Conservation (phyloP, 2,329 filamentous ascomycete species). For the Colletotrichum theobromicola region DNA sequence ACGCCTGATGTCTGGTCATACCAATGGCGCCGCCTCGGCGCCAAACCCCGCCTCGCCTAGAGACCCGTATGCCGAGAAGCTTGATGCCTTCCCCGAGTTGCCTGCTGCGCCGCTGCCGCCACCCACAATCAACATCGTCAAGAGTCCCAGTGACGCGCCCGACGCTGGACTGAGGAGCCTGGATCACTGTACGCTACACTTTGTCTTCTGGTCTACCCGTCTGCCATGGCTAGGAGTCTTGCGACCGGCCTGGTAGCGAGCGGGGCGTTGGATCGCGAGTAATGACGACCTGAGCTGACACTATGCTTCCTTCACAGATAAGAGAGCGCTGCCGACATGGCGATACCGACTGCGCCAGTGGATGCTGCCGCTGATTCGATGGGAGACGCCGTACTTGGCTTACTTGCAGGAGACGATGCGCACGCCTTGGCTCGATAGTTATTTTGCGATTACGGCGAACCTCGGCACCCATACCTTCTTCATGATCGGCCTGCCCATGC, state of each 20-base stretch:
- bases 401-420: slow-evolving; percentile 82
- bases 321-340: slow-evolving; percentile 83
- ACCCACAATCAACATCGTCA: slow-evolving; percentile 4
- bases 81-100: neutral
- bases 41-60: slow-evolving; percentile 3
- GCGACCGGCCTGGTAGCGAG: neutral
- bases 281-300: slow-evolving; percentile 11
- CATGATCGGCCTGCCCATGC: slow-evolving; percentile 91
- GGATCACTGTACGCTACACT: slow-evolving; percentile 71
- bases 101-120: slow-evolving; percentile 3
- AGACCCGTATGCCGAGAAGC: neutral
- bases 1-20: slow-evolving; percentile 35
- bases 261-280: neutral
- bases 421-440: slow-evolving; percentile 86
- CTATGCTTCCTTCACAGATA: slow-evolving; percentile 61
- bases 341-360: slow-evolving; percentile 83
- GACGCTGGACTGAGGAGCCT: slow-evolving; percentile 83
- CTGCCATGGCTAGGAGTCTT: neutral
- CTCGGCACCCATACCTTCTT: slow-evolving; percentile 98
- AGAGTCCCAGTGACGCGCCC: slow-evolving; percentile 11
- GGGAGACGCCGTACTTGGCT: slow-evolving; percentile 94
- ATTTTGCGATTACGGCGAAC: slow-evolving; percentile 96
- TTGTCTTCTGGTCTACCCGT: neutral
- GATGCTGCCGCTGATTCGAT: slow-evolving; percentile 85
- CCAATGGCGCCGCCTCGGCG: slow-evolving; percentile 32